Evolutionary conservation across 1,284 basidiomycete species (phyloP), one percentile per base, ranked within the genome.

Genomic region (Fomitopsis betulina): DNA sequence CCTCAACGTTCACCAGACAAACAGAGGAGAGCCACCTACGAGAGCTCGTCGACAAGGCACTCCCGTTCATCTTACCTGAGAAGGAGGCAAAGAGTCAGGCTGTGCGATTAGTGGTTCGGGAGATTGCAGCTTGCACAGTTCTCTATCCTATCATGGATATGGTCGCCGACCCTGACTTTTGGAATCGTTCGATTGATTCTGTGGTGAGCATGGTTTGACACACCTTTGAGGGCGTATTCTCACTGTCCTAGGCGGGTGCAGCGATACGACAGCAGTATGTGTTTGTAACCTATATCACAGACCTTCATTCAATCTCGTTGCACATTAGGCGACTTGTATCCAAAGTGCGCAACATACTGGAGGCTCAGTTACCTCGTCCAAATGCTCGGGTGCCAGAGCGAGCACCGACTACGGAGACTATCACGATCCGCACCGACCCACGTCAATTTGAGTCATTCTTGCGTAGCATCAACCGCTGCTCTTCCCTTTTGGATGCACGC

Each of bases 111-210:
- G 85, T 94, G 13, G 85, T 85, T 15, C 78, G 93, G 49, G 96
- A 99, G 72, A 82, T 98, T 64, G 76, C 91, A 2, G 84, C 91
- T 5, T 96, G 93, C 67, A 78, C 88, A 1, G 84, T 97, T 5
- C 70, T 98, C 33, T 85, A 90, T 67, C 94, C 96, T 3, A 72
- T 96, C 56, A 88, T 98, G 77, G 93, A 98, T 57, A 91, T 96
- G 86, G 69, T 98, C 47, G 83, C 91, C 53, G 96, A 98, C 70
- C 92, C 94, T 17, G 96, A 98, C 72, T 97, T 97, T 65, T 98
- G 95, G 94, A 98, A 98, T 74, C 80, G 86, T 56, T 83, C 87
- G 50, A 91, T 98, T 55, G 95, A 98, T 70, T 89, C 95, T 75
- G 82, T 93, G 73, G 92, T 92, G 72, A 71, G 87, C 79, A 37